These are phyloP conservation scores for Neurospora sp. DNA, from an alignment of 2,329 filamentous ascomycete species.

Conservation along the genomic window DNA sequence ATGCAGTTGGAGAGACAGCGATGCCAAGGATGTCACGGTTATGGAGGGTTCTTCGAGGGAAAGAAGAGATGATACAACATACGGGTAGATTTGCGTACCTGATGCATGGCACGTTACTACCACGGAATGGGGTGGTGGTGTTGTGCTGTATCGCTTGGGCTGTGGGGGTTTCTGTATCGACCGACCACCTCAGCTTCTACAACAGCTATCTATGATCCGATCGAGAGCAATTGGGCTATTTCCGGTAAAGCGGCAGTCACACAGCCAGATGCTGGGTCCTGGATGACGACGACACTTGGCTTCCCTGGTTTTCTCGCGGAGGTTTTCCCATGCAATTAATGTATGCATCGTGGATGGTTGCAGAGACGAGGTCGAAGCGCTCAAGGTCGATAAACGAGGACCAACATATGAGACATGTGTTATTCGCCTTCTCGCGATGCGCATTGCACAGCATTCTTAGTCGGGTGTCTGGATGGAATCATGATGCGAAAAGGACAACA, in stretches of 20 bases:
- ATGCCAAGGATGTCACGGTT: slow-evolving; percentile 20
- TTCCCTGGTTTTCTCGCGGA: not conserved
- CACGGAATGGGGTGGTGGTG: not conserved
- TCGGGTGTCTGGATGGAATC: not conserved
- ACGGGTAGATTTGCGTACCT: not conserved
- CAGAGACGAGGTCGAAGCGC: not conserved
- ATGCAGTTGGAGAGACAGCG: slow-evolving; percentile 44
- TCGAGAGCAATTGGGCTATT: not conserved
- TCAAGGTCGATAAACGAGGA: not conserved
- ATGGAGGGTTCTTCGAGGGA: not conserved
- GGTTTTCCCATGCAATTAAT: not conserved
- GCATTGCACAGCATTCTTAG: not conserved
- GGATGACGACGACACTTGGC: not conserved
- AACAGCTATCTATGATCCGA: not conserved
- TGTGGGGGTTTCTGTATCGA: not conserved
- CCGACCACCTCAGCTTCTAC: not conserved
- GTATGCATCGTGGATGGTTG: not conserved
- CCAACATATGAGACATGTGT: not conserved
- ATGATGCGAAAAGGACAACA: not conserved
- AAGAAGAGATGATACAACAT: not conserved
- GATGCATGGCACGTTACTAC: slow-evolving; percentile 14
- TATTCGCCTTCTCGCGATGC: not conserved
- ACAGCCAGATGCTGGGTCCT: slow-evolving; percentile 1
- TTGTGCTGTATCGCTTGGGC: not conserved
- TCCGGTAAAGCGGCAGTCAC: not conserved